phyloP scores from a whole-genome alignment of 2,329 filamentous ascomycete genomes.

The Monosporascus sp. region DNA sequence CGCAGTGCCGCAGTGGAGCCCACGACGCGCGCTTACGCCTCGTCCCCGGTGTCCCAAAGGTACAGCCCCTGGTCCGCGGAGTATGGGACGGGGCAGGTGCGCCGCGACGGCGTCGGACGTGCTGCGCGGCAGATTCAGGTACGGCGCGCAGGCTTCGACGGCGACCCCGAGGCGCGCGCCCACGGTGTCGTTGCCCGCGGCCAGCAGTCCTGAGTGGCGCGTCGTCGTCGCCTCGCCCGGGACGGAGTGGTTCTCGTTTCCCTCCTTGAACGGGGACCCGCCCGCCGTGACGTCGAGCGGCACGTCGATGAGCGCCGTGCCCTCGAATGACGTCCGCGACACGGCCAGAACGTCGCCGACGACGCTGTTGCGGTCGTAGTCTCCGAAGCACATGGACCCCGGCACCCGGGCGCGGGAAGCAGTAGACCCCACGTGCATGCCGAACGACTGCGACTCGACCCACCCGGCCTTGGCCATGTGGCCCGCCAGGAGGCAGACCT shows the following conservation, averaged over 20 bases:
- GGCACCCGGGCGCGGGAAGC: constrained; percentile 7
- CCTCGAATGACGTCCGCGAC: constrained; percentile 2
- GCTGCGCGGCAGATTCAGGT: constrained; percentile 29
- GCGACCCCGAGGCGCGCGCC: constrained; percentile 14
- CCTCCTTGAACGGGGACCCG: constrained; percentile 26
- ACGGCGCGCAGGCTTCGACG: constrained; percentile 26
- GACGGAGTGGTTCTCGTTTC: too few species aligned
- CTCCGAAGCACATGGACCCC: constrained; percentile 29
- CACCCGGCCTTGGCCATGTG: constrained; percentile 5
- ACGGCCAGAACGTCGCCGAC: constrained; percentile 18
- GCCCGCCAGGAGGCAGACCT: too few species aligned
- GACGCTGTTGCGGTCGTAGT: constrained; percentile 30
- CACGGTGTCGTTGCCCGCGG: constrained; percentile 15
- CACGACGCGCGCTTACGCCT: constrained; percentile 25
- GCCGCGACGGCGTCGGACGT: constrained; percentile 32
- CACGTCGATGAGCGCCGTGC: constrained; percentile 28
- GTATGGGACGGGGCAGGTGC: constrained; percentile 28
- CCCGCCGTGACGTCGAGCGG: constrained; percentile 31
- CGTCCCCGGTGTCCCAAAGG: constrained; percentile 28
- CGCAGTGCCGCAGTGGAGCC: constrained; percentile 30
- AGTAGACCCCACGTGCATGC: constrained; percentile 33
- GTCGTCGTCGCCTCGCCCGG: too few species aligned
- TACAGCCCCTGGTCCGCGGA: constrained; percentile 27
- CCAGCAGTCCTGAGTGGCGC: constrained; percentile 6
- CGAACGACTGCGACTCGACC: constrained; percentile 30